A percentile compares a stretch with the other conserved stretches of the same genome.
These are phyloP conservation scores for Trichophyton verrucosum DNA, from an alignment of 2,329 filamentous ascomycete species.

Conservation along the genomic window DNA sequence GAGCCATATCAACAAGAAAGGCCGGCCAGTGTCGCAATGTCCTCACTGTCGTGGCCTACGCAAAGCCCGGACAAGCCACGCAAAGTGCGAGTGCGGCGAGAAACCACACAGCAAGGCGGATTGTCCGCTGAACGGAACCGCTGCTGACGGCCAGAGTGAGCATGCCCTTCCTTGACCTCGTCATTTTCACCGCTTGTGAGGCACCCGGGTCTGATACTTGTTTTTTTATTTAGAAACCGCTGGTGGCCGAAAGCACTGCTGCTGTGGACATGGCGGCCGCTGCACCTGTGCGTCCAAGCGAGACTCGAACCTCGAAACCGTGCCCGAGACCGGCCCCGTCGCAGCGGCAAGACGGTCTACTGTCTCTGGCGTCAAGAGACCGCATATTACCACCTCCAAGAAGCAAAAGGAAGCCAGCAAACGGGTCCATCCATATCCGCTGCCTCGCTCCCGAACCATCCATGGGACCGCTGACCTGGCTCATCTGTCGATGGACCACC, in stretches of 20 bases:
- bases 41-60: constrained; percentile 90
- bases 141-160: constrained; percentile 10
- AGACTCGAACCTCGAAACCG: constrained; percentile 38
- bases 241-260: constrained; percentile 13
- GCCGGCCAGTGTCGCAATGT: constrained; percentile 93
- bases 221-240: background rate
- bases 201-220: background rate
- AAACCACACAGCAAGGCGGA: constrained; percentile 44
- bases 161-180: background rate
- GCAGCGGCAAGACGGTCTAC: constrained; percentile 27
- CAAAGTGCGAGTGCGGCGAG: constrained; percentile 94
- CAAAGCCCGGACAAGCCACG: constrained; percentile 87
- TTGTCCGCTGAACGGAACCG: constrained; percentile 15
- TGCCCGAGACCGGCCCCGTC: constrained; percentile 36
- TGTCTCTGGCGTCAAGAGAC: constrained; percentile 39
- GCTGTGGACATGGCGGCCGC: constrained; percentile 13
- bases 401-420: constrained; percentile 53
- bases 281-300: constrained; percentile 23
- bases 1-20: constrained; percentile 94
- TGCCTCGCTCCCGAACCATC: constrained; percentile 43
- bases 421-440: constrained; percentile 50
- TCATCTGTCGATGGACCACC: constrained; percentile 42
- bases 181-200: constrained; percentile 13
- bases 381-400: constrained; percentile 44
- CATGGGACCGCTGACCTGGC: constrained; percentile 35